phyloP scores from a whole-genome alignment of 441 rosid species.

The Syzygium syzygioides region DNA sequence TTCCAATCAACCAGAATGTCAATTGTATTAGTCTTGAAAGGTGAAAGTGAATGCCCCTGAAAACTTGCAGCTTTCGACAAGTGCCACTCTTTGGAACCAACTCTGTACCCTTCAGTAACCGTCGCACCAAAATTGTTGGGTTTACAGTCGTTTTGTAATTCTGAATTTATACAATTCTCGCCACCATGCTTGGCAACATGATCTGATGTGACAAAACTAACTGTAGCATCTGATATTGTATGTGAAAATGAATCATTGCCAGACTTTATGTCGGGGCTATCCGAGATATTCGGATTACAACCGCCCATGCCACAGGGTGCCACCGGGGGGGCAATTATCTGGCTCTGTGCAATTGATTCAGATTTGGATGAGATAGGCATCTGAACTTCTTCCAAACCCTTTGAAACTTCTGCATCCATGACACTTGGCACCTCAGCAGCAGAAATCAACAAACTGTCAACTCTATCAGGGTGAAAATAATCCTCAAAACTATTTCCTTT shows the following conservation, averaged over 20 bases:
- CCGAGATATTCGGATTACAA: conserved; percentile 22
- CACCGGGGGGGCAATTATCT: conserved; percentile 14
- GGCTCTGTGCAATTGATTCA: conserved; percentile 27
- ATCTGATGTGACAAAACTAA: conserved; percentile 21
- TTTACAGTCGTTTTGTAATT: conserved; percentile 22
- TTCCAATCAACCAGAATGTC: conserved; percentile 23
- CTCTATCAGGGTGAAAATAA: conserved; percentile 26
- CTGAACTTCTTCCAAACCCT: conserved; percentile 21
- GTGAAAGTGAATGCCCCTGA: conserved; percentile 21
- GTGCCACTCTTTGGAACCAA: conserved; percentile 37
- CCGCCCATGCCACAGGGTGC: conserved; percentile 31
- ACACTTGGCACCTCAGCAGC: conserved; percentile 15
- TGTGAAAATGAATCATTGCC: conserved; percentile 27
- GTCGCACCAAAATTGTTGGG: conserved; percentile 25
- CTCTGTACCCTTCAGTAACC: conserved; percentile 18
- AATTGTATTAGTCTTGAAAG: conserved; percentile 24
- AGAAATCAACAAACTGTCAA: conserved; percentile 20
- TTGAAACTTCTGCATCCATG: conserved; percentile 20
- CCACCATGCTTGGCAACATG: conserved; percentile 21
- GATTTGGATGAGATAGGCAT: conserved; percentile 23
- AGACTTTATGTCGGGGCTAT: conserved; percentile 28
- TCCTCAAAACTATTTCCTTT: conserved; percentile 21
- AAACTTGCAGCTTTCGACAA: conserved; percentile 33
- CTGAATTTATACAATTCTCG: conserved; percentile 35
- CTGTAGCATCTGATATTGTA: conserved; percentile 26